Base-by-base conservation (phyloP, 1,284 basidiomycete genomes). In the Ustilago bromivora region DNA sequence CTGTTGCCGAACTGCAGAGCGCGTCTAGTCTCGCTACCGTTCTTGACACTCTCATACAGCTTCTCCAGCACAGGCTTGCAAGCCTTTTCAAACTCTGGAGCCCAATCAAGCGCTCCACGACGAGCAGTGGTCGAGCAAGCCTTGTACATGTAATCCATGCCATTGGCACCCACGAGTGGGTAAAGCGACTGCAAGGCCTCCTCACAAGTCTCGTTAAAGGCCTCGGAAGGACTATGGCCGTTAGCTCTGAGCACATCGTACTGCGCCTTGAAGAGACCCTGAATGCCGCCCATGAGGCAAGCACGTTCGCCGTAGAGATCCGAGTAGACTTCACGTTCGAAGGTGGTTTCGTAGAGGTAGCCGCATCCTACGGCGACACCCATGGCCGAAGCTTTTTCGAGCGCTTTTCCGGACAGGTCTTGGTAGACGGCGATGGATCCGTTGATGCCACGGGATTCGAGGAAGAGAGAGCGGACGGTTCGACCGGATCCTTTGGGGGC, bases 241-340 rank as follows among this genome's bases (percentile, higher is more conserved):
- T 99, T 99, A 87, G 93, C 94, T 86, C 96, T 94, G 86, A 99
- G 94, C 73, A 98, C 93, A 89, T 98, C 92, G 92, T 99, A 99
- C 88, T 99, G 95, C 61, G 96, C 96, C 85, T 95, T 90, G 93
- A 99, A 99, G 87, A 99, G 92, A 83, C 96, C 97, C 92, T 99
- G 92, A 87, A 99, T 98, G 88, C 92, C 96, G 86, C 96, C 96
- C 96, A 98, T 98, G 85, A 99, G 91, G 86, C 98, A 96, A 91
- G 97, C 97, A 90, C 96, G 96, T 90, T 99, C 97, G 88, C 97
- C 97, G 88, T 97, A 99, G 75, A 99, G 90, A 88, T 99, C 97
- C 66, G 97, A 99, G 91, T 94, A 98, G 74, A 98, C 97, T 89
- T 99, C 96, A 90, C 97, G 98, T 91, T 98, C 90, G 83, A 99